Evolutionary conservation across 129 eudicot genomes (phyloP), one percentile per base, ranked within the genome.

Genomic region (Chrysanthemum lavandulifolium): DNA sequence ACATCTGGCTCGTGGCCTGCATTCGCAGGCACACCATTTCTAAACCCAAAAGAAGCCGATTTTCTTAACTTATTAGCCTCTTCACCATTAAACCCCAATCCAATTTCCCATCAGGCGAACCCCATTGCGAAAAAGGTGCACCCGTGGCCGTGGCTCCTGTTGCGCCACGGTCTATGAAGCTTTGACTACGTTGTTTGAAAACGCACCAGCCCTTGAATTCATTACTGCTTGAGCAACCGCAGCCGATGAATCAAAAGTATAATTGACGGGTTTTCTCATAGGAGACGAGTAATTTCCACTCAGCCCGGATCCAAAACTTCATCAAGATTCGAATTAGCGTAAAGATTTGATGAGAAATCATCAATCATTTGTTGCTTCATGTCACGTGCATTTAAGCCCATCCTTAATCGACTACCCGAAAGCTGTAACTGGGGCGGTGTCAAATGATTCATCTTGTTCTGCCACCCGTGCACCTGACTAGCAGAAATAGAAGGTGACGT

Each of bases 161-260:
- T 6, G 58, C 60, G 13, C 67, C 67, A 3, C 98, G 89, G 79
- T 87, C 92, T 33, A 85, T 31, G 61, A 93, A 90, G 70, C 98
- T 93, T 82, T 93, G 96, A 79, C 97, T 89, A 36, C 98, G 90
- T 45, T 78, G 82, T 55, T 90, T 89, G 3, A 77, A 72, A 93
- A 89, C 13, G 95, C 86, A 15, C 87, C 75, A 0, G 97, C 81
- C 72, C 98, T 75, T 0, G 96, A 90, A 68, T 84, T 89, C 80
- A 93, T 85, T 51, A 87, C 91, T 4, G 97, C 97, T 33, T 88
- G 86, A 4, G 97, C 97, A 18, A 89, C 90, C 5, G 94, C 90
- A 0, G 94, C 83, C 0, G 96, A 88, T 6, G 92, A 86, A 72
- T 89, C 98, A 12, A 85, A 83, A 29, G 84, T 95, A 36, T 49